phyloP scores from a whole-genome alignment of 768 basidiomycete species.

The Leucocoprinus sp. region DNA sequence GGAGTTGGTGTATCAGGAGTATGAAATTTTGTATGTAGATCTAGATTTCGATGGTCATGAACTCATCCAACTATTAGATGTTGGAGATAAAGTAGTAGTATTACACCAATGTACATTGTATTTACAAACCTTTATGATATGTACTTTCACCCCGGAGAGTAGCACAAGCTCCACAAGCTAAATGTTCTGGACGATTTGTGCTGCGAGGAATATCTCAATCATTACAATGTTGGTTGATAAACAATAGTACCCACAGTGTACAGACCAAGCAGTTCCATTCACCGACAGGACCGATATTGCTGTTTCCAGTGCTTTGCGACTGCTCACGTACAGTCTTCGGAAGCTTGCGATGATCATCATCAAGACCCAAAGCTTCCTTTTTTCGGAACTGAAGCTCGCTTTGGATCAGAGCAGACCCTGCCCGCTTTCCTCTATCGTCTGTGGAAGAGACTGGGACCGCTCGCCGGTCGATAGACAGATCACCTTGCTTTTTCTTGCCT shows the following conservation, averaged over 20 bases:
- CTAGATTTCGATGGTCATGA: neutral
- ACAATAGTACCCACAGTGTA: slow-evolving; percentile 45
- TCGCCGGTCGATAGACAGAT: too few relatives aligned
- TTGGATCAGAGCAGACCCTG: slow-evolving; percentile 31
- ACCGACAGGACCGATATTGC: neutral
- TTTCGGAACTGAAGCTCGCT: slow-evolving; percentile 36
- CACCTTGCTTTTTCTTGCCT: neutral
- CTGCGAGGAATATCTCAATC: slow-evolving; percentile 25
- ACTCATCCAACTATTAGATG: slow-evolving; percentile 20
- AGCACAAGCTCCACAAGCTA: slow-evolving; percentile 56
- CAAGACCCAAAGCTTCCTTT: slow-evolving; percentile 37
- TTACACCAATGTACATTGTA: too few relatives aligned
- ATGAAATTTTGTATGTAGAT: slow-evolving; percentile 39
- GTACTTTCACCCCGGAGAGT: slow-evolving; percentile 39
- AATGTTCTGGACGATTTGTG: slow-evolving; percentile 41
- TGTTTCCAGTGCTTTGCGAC: neutral
- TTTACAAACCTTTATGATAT: slow-evolving; percentile 13
- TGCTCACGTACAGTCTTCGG: neutral
- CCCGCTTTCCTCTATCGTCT: slow-evolving; percentile 14
- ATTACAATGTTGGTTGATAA: neutral
- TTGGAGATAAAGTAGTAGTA: slow-evolving; percentile 28
- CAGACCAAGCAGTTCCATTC: slow-evolving; percentile 49
- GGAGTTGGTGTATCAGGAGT: slow-evolving; percentile 32
- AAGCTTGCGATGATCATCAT: slow-evolving; percentile 19
- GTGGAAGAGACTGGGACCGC: too few relatives aligned